A percentile compares a stretch with the other conserved stretches of the same genome.
Conservation (phyloP, 768 basidiomycete genomes). For the Galerina sulciceps region DNA sequence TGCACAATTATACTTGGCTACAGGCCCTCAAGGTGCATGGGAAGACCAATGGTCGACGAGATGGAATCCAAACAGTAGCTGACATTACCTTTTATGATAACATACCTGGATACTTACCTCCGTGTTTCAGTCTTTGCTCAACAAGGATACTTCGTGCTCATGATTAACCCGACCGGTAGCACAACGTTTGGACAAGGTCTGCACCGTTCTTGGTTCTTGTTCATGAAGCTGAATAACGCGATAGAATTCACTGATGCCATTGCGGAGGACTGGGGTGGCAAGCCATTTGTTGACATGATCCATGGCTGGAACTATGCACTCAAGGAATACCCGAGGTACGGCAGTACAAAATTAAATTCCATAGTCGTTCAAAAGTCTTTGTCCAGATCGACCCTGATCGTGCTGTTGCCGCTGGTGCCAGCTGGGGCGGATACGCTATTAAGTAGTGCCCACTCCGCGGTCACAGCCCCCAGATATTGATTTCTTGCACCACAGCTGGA, state of each 20-base stretch:
- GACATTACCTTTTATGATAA: neutral
- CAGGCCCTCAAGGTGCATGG: slow-evolving; percentile 84
- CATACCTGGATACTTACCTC: neutral
- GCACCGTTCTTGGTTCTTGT: neutral
- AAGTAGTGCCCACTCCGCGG: slow-evolving; percentile 51
- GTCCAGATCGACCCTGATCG: slow-evolving; percentile 68
- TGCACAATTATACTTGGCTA: neutral
- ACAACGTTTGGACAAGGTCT: slow-evolving; percentile 90
- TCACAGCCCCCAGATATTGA: neutral
- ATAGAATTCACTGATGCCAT: slow-evolving; percentile 83
- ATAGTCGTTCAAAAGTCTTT: neutral
- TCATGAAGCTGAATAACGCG: neutral
- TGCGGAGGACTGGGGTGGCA: slow-evolving; percentile 83
- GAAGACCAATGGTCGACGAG: slow-evolving; percentile 89
- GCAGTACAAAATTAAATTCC: neutral
- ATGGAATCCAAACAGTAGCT: slow-evolving; percentile 86
- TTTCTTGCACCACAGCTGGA: slow-evolving; percentile 65
- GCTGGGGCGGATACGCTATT: slow-evolving; percentile 89
- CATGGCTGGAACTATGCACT: slow-evolving; percentile 77
- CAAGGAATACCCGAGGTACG: slow-evolving; percentile 67
- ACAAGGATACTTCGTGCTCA: slow-evolving; percentile 87
- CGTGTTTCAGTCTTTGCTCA: slow-evolving; percentile 67
- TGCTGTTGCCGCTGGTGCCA: slow-evolving; percentile 79
- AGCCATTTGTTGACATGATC: slow-evolving; percentile 78
- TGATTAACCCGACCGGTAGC: slow-evolving; percentile 93